Conservation (phyloP, 306 rosid genomes). For the Cucurbita moschata region DNA sequence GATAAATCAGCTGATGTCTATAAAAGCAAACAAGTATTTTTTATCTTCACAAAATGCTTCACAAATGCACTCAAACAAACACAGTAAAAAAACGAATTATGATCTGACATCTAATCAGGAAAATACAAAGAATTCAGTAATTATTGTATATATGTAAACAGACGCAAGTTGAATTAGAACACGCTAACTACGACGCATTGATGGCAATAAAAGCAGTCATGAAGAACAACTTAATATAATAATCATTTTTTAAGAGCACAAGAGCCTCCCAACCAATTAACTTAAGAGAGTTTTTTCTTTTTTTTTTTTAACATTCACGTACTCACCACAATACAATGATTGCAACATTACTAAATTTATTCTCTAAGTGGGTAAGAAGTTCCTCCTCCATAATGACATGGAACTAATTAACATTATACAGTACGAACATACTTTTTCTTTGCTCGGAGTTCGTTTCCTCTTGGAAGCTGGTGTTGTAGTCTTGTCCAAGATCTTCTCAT, state of each 20-base stretch:
- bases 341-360: background rate
- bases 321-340: background rate
- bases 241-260: background rate
- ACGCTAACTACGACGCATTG: background rate
- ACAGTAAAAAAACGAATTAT: background rate
- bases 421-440: slow-evolving; percentile 35
- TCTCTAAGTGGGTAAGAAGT: background rate
- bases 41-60: background rate
- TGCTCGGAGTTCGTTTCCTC: slow-evolving; percentile 52
- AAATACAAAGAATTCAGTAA: background rate
- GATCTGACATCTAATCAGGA: background rate
- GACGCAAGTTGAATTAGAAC: background rate
- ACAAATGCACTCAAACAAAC: background rate
- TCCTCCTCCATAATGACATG: background rate
- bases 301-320: background rate
- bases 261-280: background rate
- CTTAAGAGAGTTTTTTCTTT: background rate
- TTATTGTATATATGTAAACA: background rate
- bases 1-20: background rate
- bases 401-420: background rate
- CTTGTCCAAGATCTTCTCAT: slow-evolving; percentile 24
- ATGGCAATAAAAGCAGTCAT: background rate
- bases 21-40: background rate
- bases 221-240: background rate
- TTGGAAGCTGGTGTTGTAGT: slow-evolving; percentile 46